A percentile compares a stretch with the other conserved stretches of the same genome.
Conservation (phyloP, 2,329 filamentous ascomycete species). For the Fusarium miscanthi region DNA sequence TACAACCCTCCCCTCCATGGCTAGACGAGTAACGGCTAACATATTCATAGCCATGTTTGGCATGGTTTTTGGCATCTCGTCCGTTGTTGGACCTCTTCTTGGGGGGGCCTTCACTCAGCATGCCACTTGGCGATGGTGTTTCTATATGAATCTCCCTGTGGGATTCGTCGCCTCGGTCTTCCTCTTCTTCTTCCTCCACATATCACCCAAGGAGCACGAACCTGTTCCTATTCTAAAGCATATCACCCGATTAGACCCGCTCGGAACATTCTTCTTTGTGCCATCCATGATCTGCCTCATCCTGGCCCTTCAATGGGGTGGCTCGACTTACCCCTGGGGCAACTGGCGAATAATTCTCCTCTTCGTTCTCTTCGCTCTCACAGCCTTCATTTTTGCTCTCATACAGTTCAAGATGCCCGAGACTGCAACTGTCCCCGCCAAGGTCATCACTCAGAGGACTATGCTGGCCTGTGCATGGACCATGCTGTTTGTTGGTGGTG, state of each 20-base stretch:
- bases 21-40: slow-evolving; percentile 18
- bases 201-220: slow-evolving; percentile 49
- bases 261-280: slow-evolving; percentile 70
- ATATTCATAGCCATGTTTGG: slow-evolving; percentile 59
- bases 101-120: slow-evolving; percentile 64
- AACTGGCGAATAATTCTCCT: slow-evolving; percentile 64
- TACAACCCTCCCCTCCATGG: neutral
- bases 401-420: slow-evolving; percentile 66
- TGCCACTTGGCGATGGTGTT: slow-evolving; percentile 67
- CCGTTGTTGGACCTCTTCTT: slow-evolving; percentile 64
- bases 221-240: slow-evolving; percentile 54
- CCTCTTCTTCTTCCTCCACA: slow-evolving; percentile 61
- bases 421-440: slow-evolving; percentile 66
- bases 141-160: slow-evolving; percentile 69
- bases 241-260: slow-evolving; percentile 65
- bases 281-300: slow-evolving; percentile 69
- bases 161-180: slow-evolving; percentile 62
- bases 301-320: slow-evolving; percentile 73
- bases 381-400: slow-evolving; percentile 58
- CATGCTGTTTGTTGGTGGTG: slow-evolving; percentile 59
- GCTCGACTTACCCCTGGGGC: slow-evolving; percentile 63
- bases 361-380: slow-evolving; percentile 62
- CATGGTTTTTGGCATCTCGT: slow-evolving; percentile 65
- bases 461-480: slow-evolving; percentile 60
- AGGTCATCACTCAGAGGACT: slow-evolving; percentile 66